phyloP scores from a whole-genome alignment of 1,284 basidiomycete genomes.

The Marasmius oreades region DNA sequence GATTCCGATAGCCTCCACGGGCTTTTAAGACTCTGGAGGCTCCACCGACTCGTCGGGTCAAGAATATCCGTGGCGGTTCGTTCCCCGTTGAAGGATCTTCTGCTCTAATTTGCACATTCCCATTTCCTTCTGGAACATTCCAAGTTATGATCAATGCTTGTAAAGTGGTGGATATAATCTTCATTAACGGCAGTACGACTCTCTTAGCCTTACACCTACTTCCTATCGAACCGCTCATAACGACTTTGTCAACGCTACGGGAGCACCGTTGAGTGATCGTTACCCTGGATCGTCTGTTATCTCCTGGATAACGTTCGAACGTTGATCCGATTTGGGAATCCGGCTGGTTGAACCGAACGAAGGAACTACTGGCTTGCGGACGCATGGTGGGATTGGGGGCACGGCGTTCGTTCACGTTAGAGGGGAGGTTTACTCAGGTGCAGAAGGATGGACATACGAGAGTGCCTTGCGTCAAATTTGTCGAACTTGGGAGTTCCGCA shows the following conservation, averaged over 20 bases:
- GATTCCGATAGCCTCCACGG: conserved; percentile 19
- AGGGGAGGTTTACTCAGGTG: conserved; percentile 23
- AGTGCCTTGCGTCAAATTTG: conserved; percentile 29
- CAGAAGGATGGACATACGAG: conserved; percentile 25
- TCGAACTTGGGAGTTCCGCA: conserved; percentile 27
- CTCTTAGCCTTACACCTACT: conserved; percentile 22
- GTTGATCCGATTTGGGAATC: conserved; percentile 28
- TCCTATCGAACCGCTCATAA: conserved; percentile 30
- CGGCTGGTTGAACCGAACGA: conserved; percentile 32
- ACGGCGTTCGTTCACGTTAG: conserved; percentile 25
- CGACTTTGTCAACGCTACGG: conserved; percentile 28
- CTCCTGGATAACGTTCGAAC: conserved; percentile 28
- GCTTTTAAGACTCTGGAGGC: conserved; percentile 10
- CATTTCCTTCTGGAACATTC: conserved; percentile 28
- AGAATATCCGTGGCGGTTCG: conserved; percentile 20
- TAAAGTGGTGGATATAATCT: conserved; percentile 36
- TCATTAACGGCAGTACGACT: conserved; percentile 24
- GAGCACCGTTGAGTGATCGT: conserved; percentile 32
- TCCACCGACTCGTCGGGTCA: conserved; percentile 25
- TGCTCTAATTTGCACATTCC: conserved; percentile 28
- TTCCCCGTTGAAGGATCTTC: conserved; percentile 21
- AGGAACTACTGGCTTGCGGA: conserved; percentile 17
- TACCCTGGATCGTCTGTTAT: conserved; percentile 30
- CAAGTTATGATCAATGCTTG: conserved; percentile 28
- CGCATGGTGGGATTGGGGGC: conserved; percentile 35